Percentiles rank a stretch among this genome's conserved stretches.
phyloP scores from a whole-genome alignment of 768 basidiomycete genomes.

The Suillus spraguei region DNA sequence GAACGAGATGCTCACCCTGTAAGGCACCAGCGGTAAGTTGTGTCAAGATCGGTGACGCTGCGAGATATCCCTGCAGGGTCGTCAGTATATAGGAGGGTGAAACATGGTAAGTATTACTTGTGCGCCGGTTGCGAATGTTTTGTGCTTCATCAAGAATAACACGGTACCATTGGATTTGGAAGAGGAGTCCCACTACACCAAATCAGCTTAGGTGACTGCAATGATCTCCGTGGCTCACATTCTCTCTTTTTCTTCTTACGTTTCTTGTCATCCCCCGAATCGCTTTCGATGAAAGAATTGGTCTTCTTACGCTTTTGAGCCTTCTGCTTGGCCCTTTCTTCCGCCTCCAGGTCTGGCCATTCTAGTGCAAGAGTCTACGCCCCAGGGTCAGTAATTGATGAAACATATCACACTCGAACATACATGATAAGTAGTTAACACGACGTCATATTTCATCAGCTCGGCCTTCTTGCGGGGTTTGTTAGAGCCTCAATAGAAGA shows the following conservation, averaged over 20 bases:
- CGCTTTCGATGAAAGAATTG: slow-evolving; percentile 27
- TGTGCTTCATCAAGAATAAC: slow-evolving; percentile 62
- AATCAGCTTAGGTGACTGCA: slow-evolving; percentile 29
- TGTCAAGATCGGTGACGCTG: slow-evolving; percentile 53
- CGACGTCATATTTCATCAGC: slow-evolving; percentile 60
- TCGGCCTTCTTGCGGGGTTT: slow-evolving; percentile 49
- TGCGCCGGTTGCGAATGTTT: slow-evolving; percentile 43
- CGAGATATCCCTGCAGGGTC: slow-evolving; percentile 47
- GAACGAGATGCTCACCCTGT: slow-evolving; percentile 49
- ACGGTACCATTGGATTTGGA: slow-evolving; percentile 49
- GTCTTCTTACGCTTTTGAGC: slow-evolving; percentile 16
- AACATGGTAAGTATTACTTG: slow-evolving; percentile 37
- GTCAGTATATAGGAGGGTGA: background rate
- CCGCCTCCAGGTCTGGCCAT: slow-evolving; percentile 57
- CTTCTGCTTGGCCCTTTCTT: slow-evolving; percentile 34
- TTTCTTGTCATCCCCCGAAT: slow-evolving; percentile 21
- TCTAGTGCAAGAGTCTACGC: slow-evolving; percentile 56
- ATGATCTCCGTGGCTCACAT: slow-evolving; percentile 13
- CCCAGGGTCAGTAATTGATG: background rate
- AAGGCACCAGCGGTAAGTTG: slow-evolving; percentile 65
- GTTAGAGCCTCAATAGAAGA: slow-evolving; percentile 31
- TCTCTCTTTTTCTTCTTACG: slow-evolving; percentile 42
- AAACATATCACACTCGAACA: slow-evolving; percentile 18
- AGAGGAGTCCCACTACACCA: slow-evolving; percentile 46
- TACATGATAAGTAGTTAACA: slow-evolving; percentile 56